Evolutionary conservation across 2,329 filamentous ascomycete genomes (phyloP).

Genomic region (Canariomyces notabilis): DNA sequence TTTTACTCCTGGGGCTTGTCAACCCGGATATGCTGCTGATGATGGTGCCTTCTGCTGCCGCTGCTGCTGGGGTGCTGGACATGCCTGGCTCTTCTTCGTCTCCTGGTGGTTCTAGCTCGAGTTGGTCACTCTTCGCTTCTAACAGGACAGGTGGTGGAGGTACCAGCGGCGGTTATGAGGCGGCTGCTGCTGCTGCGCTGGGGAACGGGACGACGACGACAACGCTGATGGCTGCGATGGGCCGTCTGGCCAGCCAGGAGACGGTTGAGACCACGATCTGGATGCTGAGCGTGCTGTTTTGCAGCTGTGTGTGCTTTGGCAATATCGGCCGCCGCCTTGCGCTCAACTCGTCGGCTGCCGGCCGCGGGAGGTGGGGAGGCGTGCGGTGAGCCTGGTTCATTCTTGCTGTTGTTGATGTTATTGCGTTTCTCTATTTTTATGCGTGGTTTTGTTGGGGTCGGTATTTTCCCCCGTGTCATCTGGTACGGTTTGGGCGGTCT

Average conservation of each 20-base stretch:
- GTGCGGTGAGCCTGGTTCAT: slow-evolving; percentile 27
- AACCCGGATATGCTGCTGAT: slow-evolving; percentile 78
- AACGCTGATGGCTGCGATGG: background rate
- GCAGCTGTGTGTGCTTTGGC: slow-evolving; percentile 91
- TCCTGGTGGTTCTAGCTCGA: background rate
- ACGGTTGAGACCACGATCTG: slow-evolving; percentile 72
- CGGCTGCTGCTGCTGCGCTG: no score
- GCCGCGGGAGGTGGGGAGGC: slow-evolving; percentile 44
- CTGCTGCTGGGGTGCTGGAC: background rate
- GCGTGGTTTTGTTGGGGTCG: no score
- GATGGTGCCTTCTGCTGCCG: slow-evolving; percentile 63
- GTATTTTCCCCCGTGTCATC: no score
- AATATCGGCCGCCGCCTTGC: slow-evolving; percentile 83
- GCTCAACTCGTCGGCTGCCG: slow-evolving; percentile 40
- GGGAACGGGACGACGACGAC: no score
- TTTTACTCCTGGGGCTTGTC: slow-evolving; percentile 63
- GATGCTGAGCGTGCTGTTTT: slow-evolving; percentile 91
- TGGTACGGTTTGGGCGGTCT: no score
- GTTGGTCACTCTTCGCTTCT: background rate
- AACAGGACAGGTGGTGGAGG: background rate
- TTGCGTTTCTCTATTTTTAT: background rate
- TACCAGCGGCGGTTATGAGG: background rate
- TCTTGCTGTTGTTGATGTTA: background rate
- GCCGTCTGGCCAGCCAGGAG: slow-evolving; percentile 48
- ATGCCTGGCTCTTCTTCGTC: background rate